Percentiles rank a stretch among this genome's conserved stretches.
phyloP scores from a whole-genome alignment of 2,329 filamentous ascomycete genomes.

The Cercospora sp. region DNA sequence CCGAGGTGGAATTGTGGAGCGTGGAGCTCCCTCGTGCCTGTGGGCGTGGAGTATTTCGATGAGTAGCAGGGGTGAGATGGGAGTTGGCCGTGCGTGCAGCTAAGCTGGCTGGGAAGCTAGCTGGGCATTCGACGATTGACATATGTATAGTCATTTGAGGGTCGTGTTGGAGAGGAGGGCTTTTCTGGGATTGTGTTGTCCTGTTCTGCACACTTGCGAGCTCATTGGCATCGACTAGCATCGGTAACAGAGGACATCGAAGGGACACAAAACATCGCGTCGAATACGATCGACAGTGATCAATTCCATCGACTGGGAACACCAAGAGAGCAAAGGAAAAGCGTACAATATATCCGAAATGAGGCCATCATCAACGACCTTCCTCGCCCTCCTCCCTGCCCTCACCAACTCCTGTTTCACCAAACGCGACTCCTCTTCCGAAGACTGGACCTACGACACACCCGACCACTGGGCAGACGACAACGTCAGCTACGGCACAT shows the following conservation, averaged over 20 bases:
- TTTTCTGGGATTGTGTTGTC: background rate
- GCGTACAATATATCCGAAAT: background rate
- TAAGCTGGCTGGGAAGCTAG: background rate
- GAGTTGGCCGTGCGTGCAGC: background rate
- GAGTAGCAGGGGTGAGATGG: background rate
- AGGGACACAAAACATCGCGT: background rate
- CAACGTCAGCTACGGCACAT: background rate
- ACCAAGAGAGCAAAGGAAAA: background rate
- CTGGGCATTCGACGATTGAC: background rate
- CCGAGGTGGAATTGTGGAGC: background rate
- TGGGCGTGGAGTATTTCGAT: background rate
- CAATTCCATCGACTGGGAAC: background rate
- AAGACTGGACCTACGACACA: slow-evolving; percentile 8
- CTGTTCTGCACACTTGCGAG: background rate
- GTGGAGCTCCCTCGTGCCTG: background rate
- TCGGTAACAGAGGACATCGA: background rate
- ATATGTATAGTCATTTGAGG: background rate
- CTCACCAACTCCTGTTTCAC: slow-evolving; percentile 10
- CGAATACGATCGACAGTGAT: background rate
- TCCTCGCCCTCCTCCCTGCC: background rate
- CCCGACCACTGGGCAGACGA: slow-evolving; percentile 7
- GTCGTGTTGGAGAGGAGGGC: background rate
- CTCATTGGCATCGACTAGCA: background rate
- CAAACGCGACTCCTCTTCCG: slow-evolving; percentile 5
- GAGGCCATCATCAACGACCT: background rate